Evolutionary conservation across 352 stramenopile species (phyloP), one percentile per base, ranked within the genome.

Genomic region (Phytophthora idaei): DNA sequence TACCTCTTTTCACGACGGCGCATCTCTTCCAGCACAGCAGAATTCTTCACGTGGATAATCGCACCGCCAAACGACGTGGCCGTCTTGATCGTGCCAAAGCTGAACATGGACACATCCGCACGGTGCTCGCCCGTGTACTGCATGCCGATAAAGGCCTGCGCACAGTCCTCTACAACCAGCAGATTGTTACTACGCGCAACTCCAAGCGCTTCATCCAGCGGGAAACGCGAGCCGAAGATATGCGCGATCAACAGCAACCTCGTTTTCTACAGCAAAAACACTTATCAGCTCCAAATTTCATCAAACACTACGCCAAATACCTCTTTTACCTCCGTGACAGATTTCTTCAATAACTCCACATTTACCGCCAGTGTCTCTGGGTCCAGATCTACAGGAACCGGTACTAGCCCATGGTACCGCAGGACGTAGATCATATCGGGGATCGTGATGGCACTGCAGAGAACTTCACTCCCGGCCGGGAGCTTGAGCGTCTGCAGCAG

Each of bases 51-150:
- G 21, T 82, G 76, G 27, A 94, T 73, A 15, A 95, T 51, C 1
- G 76, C 85, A 11, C 85, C 83, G 29, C 87, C 87, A 47, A 95
- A 93, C 2, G 87, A 89, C 25, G 87, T 95, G 1, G 87, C 80
- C 3, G 83, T 94, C 64, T 95, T 95, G 71, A 95, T 95, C 29
- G 87, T 92, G 27, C 87, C 87, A 77, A 95, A 95, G 66, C 87
- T 95, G 68, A 94, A 95, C 78, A 95, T 88, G 44, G 85, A 90
- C 37, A 93, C 83, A 56, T 94, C 87, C 1, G 69, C 84, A 17
- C 72, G 69, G 7, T 56, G 67, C 12, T 93, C 81, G 27, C 85
- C 87, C 37, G 72, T 91, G 65, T 91, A 94, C 15, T 83, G 53
- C 62, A 71, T 63, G 3, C 87, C 86, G 21, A 77, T 68, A 48